Evolutionary conservation across 768 basidiomycete genomes (phyloP), one percentile per base, ranked within the genome.

Genomic region (Gyrodon lividus): DNA sequence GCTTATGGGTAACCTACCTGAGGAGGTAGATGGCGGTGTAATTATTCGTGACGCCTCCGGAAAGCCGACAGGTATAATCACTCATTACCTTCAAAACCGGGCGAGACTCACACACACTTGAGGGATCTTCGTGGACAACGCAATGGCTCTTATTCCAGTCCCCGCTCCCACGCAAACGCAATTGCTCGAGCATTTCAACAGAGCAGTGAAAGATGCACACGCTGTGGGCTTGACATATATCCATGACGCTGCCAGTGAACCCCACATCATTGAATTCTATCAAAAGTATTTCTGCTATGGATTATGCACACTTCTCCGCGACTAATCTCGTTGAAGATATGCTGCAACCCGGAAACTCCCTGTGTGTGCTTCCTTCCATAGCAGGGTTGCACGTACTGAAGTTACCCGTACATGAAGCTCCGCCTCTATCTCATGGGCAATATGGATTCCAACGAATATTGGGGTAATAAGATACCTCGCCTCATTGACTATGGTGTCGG

Each of bases 61-160:
- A 6, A 74, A 73, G 8, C 86, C 92, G 0, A 92, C 87, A 14
- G 92, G 92, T 77, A 62, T 58, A 57, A 50, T 4, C 9, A 8
- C 2, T 1, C 56, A 35, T 31, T 1, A 10, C 0, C 17, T 7
- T n/a, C 7, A 10, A n/a, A 4, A 12, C 45, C 3, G 3, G 44
- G 17, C 23, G 19, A 3, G 19, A 13, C 8, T 37, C 42, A 48
- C 30, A 51, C 28, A 19, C 16, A 31, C 17, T 26, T 23, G 41
- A 74, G 90, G 91, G 6, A 71, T 93, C 17, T 86, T 94, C 54
- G 72, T 96, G 26, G 96, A 98, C 69, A 91, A 91, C 28, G 96
- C 95, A 0, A 92, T 93, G 82, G 61, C 66, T 13, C 77, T 95
- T 30, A 78, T 97, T 16, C 82, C 79, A 2, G 71, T 73, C 10